phyloP scores from a whole-genome alignment of 2,329 filamentous ascomycete species.

The Raffaelea albimanens region DNA sequence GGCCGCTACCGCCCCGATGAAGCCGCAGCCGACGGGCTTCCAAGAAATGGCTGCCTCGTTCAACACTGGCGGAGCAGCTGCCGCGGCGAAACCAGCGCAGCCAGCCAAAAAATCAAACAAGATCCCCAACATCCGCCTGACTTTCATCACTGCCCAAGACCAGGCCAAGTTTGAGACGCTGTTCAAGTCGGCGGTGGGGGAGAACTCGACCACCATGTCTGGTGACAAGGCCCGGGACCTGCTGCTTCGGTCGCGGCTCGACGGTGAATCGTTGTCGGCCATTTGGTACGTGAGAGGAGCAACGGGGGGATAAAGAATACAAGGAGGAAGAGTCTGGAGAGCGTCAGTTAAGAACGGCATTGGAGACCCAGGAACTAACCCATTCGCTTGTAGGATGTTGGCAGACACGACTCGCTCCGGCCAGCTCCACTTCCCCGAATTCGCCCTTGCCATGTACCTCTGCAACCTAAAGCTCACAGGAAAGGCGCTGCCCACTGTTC shows the following conservation, averaged over 20 bases:
- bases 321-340: not conserved
- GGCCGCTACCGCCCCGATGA: conserved; percentile 45
- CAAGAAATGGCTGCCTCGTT: conserved; percentile 59
- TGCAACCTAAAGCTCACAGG: conserved; percentile 90
- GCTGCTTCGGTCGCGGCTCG: conserved; percentile 75
- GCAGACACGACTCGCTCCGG: conserved; percentile 95
- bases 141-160: conserved; percentile 91
- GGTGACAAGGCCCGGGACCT: conserved; percentile 89
- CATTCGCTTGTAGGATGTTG: conserved; percentile 53
- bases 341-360: no score
- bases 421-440: conserved; percentile 93
- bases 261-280: conserved; percentile 78
- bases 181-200: conserved; percentile 89
- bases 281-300: conserved; percentile 59
- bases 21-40: conserved; percentile 58
- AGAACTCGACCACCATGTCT: conserved; percentile 74
- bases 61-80: conserved; percentile 34
- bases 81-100: conserved; percentile 34
- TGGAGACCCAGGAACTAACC: not conserved
- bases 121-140: conserved; percentile 89
- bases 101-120: conserved; percentile 39
- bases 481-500: conserved; percentile 61
- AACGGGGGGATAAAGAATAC: not conserved
- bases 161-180: conserved; percentile 96
- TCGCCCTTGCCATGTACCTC: conserved; percentile 95